Conservation (phyloP, 2,329 filamentous ascomycete species). For the Chaetomiaceae sp. region DNA sequence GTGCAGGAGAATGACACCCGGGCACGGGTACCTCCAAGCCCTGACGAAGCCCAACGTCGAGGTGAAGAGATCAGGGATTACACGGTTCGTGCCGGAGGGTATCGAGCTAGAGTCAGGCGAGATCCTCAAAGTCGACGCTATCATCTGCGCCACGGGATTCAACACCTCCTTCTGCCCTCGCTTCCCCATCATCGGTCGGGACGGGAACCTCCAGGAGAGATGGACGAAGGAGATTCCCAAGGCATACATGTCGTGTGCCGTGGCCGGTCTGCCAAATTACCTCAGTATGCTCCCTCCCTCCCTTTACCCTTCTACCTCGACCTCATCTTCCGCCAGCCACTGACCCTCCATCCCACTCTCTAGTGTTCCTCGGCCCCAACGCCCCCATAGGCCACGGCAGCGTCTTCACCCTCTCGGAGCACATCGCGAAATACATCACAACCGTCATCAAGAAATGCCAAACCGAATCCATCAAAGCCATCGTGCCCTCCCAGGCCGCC, state of each 20-base stretch:
- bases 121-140: constrained; percentile 48
- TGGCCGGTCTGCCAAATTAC: constrained; percentile 51
- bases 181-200: constrained; percentile 46
- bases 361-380: constrained; percentile 50
- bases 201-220: constrained; percentile 48
- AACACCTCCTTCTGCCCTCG: constrained; percentile 50
- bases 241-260: constrained; percentile 52
- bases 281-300: constrained; percentile 40
- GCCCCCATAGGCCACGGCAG: constrained; percentile 48
- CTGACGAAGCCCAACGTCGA: constrained; percentile 45
- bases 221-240: constrained; percentile 43
- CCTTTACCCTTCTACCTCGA: background rate
- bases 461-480: constrained; percentile 44
- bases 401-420: constrained; percentile 48
- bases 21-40: constrained; percentile 45
- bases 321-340: background rate
- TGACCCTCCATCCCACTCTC: constrained; percentile 4
- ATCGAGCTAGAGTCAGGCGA: constrained; percentile 46
- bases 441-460: constrained; percentile 47
- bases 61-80: constrained; percentile 44
- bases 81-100: constrained; percentile 43
- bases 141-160: constrained; percentile 57
- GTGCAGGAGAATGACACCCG: constrained; percentile 48
- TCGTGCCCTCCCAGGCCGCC: constrained; percentile 43
- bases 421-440: constrained; percentile 50